phyloP scores from a whole-genome alignment of 257 asterid species.

The Fraxinus quadrangulata region DNA sequence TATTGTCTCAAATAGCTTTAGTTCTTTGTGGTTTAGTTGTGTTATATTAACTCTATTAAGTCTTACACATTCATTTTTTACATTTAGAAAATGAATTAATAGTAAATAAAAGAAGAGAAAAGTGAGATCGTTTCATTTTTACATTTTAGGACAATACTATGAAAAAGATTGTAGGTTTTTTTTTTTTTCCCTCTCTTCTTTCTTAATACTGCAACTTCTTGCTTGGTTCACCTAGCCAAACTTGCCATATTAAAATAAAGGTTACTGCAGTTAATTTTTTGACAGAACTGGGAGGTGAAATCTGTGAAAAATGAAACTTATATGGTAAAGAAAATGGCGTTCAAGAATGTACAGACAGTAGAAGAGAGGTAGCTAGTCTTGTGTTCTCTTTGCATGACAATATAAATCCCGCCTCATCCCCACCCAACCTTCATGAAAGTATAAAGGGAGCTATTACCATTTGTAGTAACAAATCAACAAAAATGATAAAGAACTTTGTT shows the following conservation, averaged over 20 bases:
- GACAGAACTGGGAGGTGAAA: not conserved
- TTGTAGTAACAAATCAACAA: not conserved
- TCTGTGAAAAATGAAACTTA: not conserved
- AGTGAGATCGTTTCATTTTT: too few relatives aligned
- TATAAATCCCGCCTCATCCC: not conserved
- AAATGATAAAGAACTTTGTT: not conserved
- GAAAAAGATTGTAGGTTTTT: too few relatives aligned
- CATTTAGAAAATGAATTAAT: too few relatives aligned
- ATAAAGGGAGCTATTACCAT: not conserved
- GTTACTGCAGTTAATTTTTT: too few relatives aligned
- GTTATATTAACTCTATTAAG: too few relatives aligned
- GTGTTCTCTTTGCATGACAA: not conserved
- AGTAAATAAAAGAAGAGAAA: too few relatives aligned
- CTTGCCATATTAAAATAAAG: not conserved
- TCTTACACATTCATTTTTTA: too few relatives aligned
- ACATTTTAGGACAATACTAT: too few relatives aligned
- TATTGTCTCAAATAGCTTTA: not conserved
- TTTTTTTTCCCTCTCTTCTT: too few relatives aligned
- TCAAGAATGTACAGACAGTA: not conserved
- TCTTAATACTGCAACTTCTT: not conserved
- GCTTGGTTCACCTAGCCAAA: not conserved
- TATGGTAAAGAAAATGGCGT: too few relatives aligned
- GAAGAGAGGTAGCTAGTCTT: not conserved
- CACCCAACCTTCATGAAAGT: not conserved
- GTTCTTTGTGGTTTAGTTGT: too few relatives aligned